Evolutionary conservation across 1,284 basidiomycete species (phyloP), one percentile per base, ranked within the genome.

Genomic region (Heliocybe sulcata): DNA sequence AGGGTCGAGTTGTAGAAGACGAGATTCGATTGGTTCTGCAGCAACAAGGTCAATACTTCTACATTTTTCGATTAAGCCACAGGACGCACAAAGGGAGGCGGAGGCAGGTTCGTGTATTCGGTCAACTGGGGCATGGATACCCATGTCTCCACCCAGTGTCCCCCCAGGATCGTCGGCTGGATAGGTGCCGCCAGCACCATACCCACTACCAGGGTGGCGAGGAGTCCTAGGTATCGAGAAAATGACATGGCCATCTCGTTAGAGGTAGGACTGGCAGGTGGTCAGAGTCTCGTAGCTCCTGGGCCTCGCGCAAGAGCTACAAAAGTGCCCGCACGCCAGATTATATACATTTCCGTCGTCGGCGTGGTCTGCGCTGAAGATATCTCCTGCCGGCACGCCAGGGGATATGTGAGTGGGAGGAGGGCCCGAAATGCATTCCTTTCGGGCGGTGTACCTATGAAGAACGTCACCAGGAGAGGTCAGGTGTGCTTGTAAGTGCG

Each of bases 71-170:
- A 16, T 9, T 22, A 22, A n/a, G n/a, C n/a, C n/a, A n/a, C n/a
- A 12, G 25, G 26, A 47, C 22, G 59, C 63, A 66, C 64, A 62
- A 75, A 77, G 1, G 76, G 76, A 0, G 73, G 61, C 14, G 67
- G 67, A 0, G 76, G 76, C 1, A 77, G 67, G 63, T 78, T 77
- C 2, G 63, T 60, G 0, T 66, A 56, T 63, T 77, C 76, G 1
- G 74, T 76, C 31, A 78, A 64, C 60, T 78, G 76, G 2, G 76
- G 76, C 76, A 77, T 78, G 12, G 72, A 56, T n/a, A 68, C 66
- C 75, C 75, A 77, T 1, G 72, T 70, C 55, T 71, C 67, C 16
- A 75, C 65, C 75, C 75, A 77, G 56, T 70, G 70, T 59, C 64
- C 64, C 11, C 49, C 60, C 38, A 54, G 62, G 54, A 54, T 45